These are phyloP conservation scores for Ceratonia siliqua DNA, from an alignment of 306 rosid genomes.

Conservation along the genomic window DNA sequence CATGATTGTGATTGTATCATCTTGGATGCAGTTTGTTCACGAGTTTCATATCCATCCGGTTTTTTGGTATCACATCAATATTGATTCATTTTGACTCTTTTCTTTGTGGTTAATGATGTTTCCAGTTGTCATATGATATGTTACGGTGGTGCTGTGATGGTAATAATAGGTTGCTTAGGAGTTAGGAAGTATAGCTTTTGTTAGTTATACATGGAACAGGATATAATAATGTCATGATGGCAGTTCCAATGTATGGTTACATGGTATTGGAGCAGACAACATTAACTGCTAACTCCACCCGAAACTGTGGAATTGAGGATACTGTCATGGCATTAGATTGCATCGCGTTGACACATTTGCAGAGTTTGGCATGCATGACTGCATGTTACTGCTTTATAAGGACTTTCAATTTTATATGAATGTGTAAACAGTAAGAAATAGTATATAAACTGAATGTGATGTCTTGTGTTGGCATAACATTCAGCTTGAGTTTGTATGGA, in stretches of 20 bases:
- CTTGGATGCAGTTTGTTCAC: conserved; percentile 86
- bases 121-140: conserved; percentile 24
- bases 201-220: conserved; percentile 11
- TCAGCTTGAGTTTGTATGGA: conserved; percentile 11
- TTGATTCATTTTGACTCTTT: conserved; percentile 20
- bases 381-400: background rate
- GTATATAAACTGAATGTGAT: background rate
- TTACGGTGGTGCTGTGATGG: background rate
- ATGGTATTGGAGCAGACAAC: conserved; percentile 10
- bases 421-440: background rate
- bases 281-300: conserved; percentile 11
- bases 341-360: conserved; percentile 2
- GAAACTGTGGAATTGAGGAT: conserved; percentile 20
- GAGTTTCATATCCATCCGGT: conserved; percentile 78
- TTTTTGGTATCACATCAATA: conserved; percentile 58
- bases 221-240: conserved; percentile 4
- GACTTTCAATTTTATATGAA: background rate
- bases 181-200: conserved; percentile 22
- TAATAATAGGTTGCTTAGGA: conserved; percentile 29
- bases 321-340: background rate
- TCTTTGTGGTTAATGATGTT: conserved; percentile 25
- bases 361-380: background rate
- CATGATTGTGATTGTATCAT: conserved; percentile 63
- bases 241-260: conserved; percentile 17
- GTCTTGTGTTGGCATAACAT: background rate